Percentiles rank a stretch among this genome's conserved stretches.
Evolutionary conservation across 140 eudicot species (phyloP).

Genomic region (Bidens hawaiensis): DNA sequence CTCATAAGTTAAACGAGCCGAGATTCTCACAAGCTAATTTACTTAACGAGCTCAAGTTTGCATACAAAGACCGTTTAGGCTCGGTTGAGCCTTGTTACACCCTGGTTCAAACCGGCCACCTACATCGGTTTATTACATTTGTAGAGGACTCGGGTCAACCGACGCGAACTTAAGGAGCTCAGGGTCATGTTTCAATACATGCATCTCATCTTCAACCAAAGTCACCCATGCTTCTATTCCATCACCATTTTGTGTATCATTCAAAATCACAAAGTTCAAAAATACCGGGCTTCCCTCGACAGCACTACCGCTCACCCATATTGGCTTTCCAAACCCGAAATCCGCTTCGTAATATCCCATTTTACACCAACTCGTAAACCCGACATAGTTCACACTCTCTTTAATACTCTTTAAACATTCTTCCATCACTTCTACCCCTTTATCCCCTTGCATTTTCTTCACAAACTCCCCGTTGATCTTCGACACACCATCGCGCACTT

Average conservation of each 20-base stretch:
- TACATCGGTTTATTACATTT: not conserved
- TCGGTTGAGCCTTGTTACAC: too few species aligned
- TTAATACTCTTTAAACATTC: constrained; percentile 32
- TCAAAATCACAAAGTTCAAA: constrained; percentile 42
- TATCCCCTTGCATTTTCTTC: constrained; percentile 35
- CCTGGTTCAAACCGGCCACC: not conserved
- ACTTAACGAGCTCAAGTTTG: too few species aligned
- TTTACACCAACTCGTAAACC: constrained; percentile 65
- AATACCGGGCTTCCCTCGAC: constrained; percentile 32
- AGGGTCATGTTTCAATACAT: constrained; percentile 18
- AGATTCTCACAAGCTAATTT: too few species aligned
- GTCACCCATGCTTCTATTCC: constrained; percentile 92
- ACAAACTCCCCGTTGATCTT: constrained; percentile 44
- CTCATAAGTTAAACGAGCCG: too few species aligned
- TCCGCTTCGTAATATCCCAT: constrained; percentile 56
- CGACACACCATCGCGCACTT: constrained; percentile 35
- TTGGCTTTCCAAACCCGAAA: constrained; percentile 81
- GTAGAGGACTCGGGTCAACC: constrained; percentile 58
- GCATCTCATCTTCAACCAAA: constrained; percentile 59
- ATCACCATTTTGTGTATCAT: constrained; percentile 47
- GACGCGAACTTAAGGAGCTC: constrained; percentile 36
- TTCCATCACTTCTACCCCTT: constrained; percentile 34
- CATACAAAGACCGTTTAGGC: too few species aligned
- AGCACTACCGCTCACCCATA: constrained; percentile 57
- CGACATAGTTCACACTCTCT: constrained; percentile 34